Evolutionary conservation across 306 rosid genomes (phyloP).

Genomic region (Quercus rubra): DNA sequence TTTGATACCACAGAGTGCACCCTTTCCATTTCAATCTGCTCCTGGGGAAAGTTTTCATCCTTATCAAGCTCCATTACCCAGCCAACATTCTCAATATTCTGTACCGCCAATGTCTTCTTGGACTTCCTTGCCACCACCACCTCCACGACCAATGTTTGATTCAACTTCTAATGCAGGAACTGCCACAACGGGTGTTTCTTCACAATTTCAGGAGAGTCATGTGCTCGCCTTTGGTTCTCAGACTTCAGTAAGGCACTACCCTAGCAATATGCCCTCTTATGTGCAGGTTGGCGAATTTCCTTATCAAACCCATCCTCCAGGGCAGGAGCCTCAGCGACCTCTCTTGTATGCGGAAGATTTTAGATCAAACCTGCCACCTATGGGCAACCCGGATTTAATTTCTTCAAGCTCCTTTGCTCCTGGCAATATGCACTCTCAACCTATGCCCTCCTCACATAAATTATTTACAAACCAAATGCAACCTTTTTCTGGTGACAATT

Average conservation of each 20-base stretch:
- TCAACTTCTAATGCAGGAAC: slow-evolving; percentile 38
- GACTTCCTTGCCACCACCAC: slow-evolving; percentile 50
- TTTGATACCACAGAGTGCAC: slow-evolving; percentile 43
- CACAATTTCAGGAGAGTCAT: slow-evolving; percentile 52
- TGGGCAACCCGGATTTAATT: slow-evolving; percentile 37
- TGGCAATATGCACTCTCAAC: slow-evolving; percentile 42
- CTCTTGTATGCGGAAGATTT: slow-evolving; percentile 40
- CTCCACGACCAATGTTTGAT: slow-evolving; percentile 41
- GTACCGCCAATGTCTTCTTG: slow-evolving; percentile 44
- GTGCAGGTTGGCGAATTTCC: slow-evolving; percentile 46
- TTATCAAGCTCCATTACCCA: slow-evolving; percentile 36
- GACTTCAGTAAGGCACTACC: slow-evolving; percentile 37
- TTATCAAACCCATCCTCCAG: slow-evolving; percentile 42
- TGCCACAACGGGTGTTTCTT: slow-evolving; percentile 37
- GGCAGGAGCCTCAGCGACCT: slow-evolving; percentile 44
- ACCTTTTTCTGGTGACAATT: slow-evolving; percentile 37
- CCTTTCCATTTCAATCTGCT: slow-evolving; percentile 53
- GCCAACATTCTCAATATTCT: slow-evolving; percentile 47
- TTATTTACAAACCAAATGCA: slow-evolving; percentile 34
- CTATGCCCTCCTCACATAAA: slow-evolving; percentile 50
- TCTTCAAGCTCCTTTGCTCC: slow-evolving; percentile 43
- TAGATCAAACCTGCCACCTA: slow-evolving; percentile 34
- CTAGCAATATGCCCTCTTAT: slow-evolving; percentile 29
- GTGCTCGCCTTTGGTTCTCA: slow-evolving; percentile 52
- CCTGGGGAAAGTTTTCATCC: slow-evolving; percentile 41